Evolutionary conservation across 345 rosid genomes (phyloP).

Genomic region (Eucalyptus polyanthemos): DNA sequence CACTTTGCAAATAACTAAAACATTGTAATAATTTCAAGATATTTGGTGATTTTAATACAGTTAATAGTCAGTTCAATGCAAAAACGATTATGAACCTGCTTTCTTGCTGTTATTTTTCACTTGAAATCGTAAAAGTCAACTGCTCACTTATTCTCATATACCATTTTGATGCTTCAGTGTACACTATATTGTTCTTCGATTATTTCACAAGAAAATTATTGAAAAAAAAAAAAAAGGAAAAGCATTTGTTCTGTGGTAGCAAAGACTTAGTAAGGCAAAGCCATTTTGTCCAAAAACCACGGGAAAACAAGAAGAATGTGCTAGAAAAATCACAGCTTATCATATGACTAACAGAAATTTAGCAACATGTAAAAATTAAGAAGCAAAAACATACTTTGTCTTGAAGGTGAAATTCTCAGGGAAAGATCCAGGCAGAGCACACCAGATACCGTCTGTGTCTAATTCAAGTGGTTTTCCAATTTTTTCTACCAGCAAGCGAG

Average conservation of each 20-base stretch:
- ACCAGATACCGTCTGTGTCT: conserved; percentile 99
- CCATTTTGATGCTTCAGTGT: neutral
- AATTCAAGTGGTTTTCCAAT: conserved; percentile 98
- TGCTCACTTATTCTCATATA: neutral
- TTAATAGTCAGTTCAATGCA: neutral
- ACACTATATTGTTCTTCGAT: neutral
- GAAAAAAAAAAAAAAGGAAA: neutral
- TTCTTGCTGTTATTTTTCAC: neutral
- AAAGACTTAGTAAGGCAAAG: neutral
- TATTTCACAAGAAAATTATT: neutral
- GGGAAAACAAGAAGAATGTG: neutral
- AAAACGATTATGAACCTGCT: neutral
- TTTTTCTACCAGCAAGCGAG: conserved; percentile 82
- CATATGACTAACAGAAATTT: neutral
- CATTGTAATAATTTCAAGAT: neutral
- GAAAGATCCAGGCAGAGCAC: conserved; percentile 89
- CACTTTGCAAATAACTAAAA: neutral
- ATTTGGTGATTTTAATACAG: neutral
- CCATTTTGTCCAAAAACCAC: neutral
- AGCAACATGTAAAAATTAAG: neutral
- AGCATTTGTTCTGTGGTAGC: neutral
- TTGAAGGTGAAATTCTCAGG: conserved; percentile 92
- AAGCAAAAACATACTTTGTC: conserved; percentile 51
- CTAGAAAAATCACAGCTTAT: neutral
- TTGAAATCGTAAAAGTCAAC: neutral